Evolutionary conservation across 2,329 filamentous ascomycete species (phyloP).

Genomic region (Aureobasidium sp.): DNA sequence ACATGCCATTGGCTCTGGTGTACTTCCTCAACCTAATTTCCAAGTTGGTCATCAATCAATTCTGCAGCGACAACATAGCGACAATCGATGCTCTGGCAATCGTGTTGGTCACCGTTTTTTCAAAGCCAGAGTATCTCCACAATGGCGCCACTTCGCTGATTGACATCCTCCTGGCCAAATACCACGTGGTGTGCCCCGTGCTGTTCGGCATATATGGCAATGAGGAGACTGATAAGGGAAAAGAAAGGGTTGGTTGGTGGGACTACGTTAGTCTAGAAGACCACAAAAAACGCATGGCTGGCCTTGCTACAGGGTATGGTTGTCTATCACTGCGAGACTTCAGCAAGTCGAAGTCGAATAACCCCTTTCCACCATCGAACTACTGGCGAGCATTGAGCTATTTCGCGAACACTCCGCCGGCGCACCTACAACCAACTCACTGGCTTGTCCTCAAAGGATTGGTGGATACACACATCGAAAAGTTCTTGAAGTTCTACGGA

Average conservation of each 20-base stretch:
- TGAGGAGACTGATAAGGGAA: slow-evolving; percentile 63
- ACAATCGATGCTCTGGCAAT: slow-evolving; percentile 71
- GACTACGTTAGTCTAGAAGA: slow-evolving; percentile 56
- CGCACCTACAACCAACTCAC: slow-evolving; percentile 40
- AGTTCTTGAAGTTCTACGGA: slow-evolving; percentile 76
- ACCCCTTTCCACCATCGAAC: slow-evolving; percentile 67
- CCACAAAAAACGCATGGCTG: slow-evolving; percentile 78
- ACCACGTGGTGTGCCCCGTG: slow-evolving; percentile 69
- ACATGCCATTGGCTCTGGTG: slow-evolving; percentile 56
- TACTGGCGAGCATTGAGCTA: slow-evolving; percentile 76
- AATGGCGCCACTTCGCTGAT: slow-evolving; percentile 59
- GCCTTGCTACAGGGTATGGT: slow-evolving; percentile 75
- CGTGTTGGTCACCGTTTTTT: slow-evolving; percentile 66
- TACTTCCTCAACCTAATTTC: slow-evolving; percentile 70
- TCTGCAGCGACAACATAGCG: slow-evolving; percentile 31
- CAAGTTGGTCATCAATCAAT: slow-evolving; percentile 62
- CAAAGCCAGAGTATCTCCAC: slow-evolving; percentile 45
- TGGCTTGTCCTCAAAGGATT: slow-evolving; percentile 44
- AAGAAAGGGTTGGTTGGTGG: slow-evolving; percentile 64
- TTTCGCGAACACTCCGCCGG: slow-evolving; percentile 65
- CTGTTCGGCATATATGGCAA: slow-evolving; percentile 75
- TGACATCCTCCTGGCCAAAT: slow-evolving; percentile 82
- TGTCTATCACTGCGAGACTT: slow-evolving; percentile 79
- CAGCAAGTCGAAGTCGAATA: slow-evolving; percentile 55
- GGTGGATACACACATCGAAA: slow-evolving; percentile 56